Evolutionary conservation across 2,329 filamentous ascomycete species (phyloP).

Genomic region (Lasiodiplodia sp.): DNA sequence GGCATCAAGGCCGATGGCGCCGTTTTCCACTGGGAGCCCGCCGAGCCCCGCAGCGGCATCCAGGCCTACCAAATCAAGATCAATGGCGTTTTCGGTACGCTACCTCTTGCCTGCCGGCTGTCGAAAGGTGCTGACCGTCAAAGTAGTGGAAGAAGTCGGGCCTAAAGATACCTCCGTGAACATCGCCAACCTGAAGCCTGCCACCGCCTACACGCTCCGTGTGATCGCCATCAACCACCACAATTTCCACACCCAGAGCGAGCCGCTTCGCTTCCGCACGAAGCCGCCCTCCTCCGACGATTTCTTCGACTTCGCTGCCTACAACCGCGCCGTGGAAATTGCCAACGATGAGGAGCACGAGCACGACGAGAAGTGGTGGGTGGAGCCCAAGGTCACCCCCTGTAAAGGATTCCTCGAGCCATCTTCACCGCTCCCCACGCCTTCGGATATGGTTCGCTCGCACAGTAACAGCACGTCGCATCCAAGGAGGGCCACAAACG

Average conservation of each 20-base stretch:
- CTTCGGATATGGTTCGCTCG: slow-evolving; percentile 71
- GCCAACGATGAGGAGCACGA: slow-evolving; percentile 40
- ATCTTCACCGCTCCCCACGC: slow-evolving; percentile 67
- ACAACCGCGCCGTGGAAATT: slow-evolving; percentile 49
- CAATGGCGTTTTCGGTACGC: slow-evolving; percentile 83
- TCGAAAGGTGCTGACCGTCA: neutral
- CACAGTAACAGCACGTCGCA: slow-evolving; percentile 62
- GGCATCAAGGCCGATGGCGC: slow-evolving; percentile 88
- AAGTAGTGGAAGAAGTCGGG: slow-evolving; percentile 80
- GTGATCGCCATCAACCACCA: slow-evolving; percentile 90
- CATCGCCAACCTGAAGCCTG: slow-evolving; percentile 84
- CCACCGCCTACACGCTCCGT: slow-evolving; percentile 90
- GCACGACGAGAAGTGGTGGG: slow-evolving; percentile 54
- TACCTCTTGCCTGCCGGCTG: neutral
- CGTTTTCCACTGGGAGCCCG: slow-evolving; percentile 88
- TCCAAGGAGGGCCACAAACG: slow-evolving; percentile 71
- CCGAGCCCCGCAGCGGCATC: slow-evolving; percentile 70
- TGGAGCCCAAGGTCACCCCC: slow-evolving; percentile 61
- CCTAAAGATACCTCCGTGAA: slow-evolving; percentile 86
- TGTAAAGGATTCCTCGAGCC: slow-evolving; percentile 66
- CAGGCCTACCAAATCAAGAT: slow-evolving; percentile 91
- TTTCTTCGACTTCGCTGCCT: slow-evolving; percentile 57
- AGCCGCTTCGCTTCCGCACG: slow-evolving; percentile 83
- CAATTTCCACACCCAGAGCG: slow-evolving; percentile 90
- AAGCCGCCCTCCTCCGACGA: slow-evolving; percentile 52